Percentiles rank a stretch among this genome's conserved stretches.
Evolutionary conservation across 1,284 basidiomycete genomes (phyloP).

Genomic region (Microbotryum scabiosae): DNA sequence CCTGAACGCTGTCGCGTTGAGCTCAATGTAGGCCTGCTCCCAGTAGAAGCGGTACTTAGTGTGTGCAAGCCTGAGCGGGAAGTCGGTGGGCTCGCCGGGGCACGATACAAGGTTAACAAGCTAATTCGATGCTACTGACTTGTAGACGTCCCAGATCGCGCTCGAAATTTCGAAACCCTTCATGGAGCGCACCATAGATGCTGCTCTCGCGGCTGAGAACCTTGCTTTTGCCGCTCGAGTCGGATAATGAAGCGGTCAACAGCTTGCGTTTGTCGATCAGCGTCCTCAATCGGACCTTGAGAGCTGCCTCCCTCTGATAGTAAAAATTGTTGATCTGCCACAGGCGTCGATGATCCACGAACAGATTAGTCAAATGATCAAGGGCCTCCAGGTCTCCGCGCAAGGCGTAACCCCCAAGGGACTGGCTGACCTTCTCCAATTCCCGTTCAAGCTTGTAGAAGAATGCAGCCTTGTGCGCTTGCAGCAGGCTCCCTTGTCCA

Average conservation of each 20-base stretch:
- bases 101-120: not conserved
- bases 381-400: not conserved
- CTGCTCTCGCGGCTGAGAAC: slow-evolving; percentile 49
- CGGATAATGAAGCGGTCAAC: slow-evolving; percentile 38
- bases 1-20: slow-evolving; percentile 93
- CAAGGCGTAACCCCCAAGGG: not conserved
- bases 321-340: slow-evolving; percentile 98
- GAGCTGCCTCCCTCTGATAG: slow-evolving; percentile 92
- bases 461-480: slow-evolving; percentile 92
- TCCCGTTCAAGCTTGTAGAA: slow-evolving; percentile 99
- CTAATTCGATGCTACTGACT: slow-evolving; percentile 46
- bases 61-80: not conserved
- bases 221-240: slow-evolving; percentile 42
- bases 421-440: slow-evolving; percentile 81
- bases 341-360: not conserved
- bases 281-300: slow-evolving; percentile 83
- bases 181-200: slow-evolving; percentile 49
- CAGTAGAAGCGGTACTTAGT: not conserved
- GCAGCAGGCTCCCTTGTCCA: slow-evolving; percentile 50
- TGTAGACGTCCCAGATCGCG: slow-evolving; percentile 93
- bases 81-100: not conserved
- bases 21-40: slow-evolving; percentile 85
- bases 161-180: slow-evolving; percentile 91
- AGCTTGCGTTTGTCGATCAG: slow-evolving; percentile 83
- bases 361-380: not conserved